Base-by-base conservation (phyloP, 345 rosid species). In the Salix purpurea region DNA sequence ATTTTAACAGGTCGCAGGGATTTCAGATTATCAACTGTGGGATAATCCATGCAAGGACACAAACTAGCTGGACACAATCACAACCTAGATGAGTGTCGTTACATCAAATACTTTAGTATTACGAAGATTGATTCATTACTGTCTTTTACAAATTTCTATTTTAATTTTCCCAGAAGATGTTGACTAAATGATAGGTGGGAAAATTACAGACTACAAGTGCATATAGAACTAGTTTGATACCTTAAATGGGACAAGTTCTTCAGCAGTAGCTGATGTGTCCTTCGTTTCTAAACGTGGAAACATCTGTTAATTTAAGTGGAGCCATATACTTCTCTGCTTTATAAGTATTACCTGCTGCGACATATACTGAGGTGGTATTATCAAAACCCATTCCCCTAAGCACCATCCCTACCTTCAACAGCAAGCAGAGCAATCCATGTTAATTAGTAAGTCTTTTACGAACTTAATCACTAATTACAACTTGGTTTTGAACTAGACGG, bases 301-400 rank as follows among this genome's bases (percentile, higher is more conserved):
- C 91, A 96, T 93, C 77, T 89, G 88, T 77, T 28, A 28, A 28
- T 28, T 83, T 92, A 28, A 96, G 91, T 68, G 96, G 99, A 78
- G 97, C 91, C 94, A 96, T 90, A 54, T 84, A 91, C 85, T 85
- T 96, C 19, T 96, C 94, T n/a, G 86, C 94, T 80, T 91, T 91
- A 77, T 96, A 96, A 81, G 93, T 91, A 82, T 89, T 90, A 76
- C 99, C 99, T 0, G 99, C 97, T 68, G 98, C 97, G 37, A 91
- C 88, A 73, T 91, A 96, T 24, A 93, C 88, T 67, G 89, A 81
- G 26, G 97, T 96, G 71, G 83, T 89, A 76, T 88, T 92, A 83
- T 89, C 85, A 72, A 91, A 96, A 65, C 98, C 99, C 98, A 96
- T 96, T 73, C 98, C 99, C 80, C 98, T 92, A 75, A 96, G 97